Base-by-base conservation (phyloP, 345 rosid species). In the Melaleuca quinquenervia region DNA sequence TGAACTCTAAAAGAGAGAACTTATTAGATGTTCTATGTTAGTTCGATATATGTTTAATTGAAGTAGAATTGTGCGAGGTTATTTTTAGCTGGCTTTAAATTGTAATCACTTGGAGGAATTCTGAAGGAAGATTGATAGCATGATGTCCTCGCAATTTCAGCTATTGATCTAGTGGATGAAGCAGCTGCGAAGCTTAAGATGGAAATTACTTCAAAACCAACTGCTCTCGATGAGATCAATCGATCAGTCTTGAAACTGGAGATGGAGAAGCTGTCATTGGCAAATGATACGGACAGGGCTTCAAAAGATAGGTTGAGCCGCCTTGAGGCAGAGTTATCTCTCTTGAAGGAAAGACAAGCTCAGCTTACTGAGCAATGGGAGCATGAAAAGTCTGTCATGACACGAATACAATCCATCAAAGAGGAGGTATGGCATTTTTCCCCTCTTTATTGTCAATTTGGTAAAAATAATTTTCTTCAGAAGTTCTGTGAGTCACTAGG, bases 191-290 rank as follows among this genome's bases (percentile, higher is more conserved):
- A 98, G 89, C 86, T 98, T 90, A 98, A 98, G 89, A 98, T 98
- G 99, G 99, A 98, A 87, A 98, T 98, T 83, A 98, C 99, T 76
- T 96, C 99, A 41, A 98, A 98, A 89, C 99, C 99, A 70, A 98
- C 98, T 84, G 98, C 96, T 75, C 99, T 98, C 8, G 99, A 98
- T 86, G 99, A 96, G 91, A 96, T 98, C 84, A 93, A 98, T 88
- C 96, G 99, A 26, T 90, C 99, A 2, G 99, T 96, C 51, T 84
- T 96, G 90, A 98, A 98, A 89, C 92, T 98, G 49, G 99, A 98
- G 92, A 98, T 98, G 99, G 99, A 98, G 93, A 95, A 96, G 89
- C 93, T 98, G 1, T 98, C 99, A 51, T 98, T 98, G 54, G 92
- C 93, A 82, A 96, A 96, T 85, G 99, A 98, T 84, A 95, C 97